Base-by-base conservation (phyloP, 129 eudicot genomes). In the Arctium lappa region DNA sequence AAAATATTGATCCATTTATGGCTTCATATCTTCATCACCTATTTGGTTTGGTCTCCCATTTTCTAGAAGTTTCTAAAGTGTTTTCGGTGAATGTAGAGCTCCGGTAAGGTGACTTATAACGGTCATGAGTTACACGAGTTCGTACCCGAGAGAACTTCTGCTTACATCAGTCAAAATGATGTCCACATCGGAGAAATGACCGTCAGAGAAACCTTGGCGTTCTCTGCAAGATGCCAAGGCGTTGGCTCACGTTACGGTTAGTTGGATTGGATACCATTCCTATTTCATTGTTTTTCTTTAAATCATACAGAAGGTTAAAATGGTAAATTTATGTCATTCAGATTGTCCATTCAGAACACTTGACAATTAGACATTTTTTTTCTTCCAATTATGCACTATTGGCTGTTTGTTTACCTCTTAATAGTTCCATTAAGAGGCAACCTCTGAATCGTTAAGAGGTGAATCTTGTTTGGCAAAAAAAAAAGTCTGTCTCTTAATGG, bases 171-270 rank as follows among this genome's bases (percentile, higher is more conserved):
- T 80, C 98, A 94, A 86, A 79, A 94, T 69, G 98, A 94, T 89
- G 88, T 92, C 30, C 98, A 94, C 78, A 91, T 92, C 3, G 97
- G 97, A 85, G 98, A 94, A 82, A 88, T 94, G 97, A 94, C 98
- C 42, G 98, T 94, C 12, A 90, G 98, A 88, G 98, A 94, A 86
- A 94, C 97, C 50, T 74, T 92, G 79, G 97, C 90, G 36, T 94
- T 89, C 79, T 91, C 97, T 29, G 98, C 95, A 42, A 90, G 98
- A 83, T 89, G 91, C 74, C 98, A 94, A 83, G 98, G 98, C 30
- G 90, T 94, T 80, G 98, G 98, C 77, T 90, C 89, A 2, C 93
- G 97, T 38, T 92, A 94, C 48, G 98, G 98, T 94, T 82, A 84
- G 94, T 82, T 62, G 16, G 27, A 22, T 22, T 22, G 27, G 7